Evolutionary conservation across 257 asterid genomes (phyloP).

Genomic region (Nicotiana benthamiana): DNA sequence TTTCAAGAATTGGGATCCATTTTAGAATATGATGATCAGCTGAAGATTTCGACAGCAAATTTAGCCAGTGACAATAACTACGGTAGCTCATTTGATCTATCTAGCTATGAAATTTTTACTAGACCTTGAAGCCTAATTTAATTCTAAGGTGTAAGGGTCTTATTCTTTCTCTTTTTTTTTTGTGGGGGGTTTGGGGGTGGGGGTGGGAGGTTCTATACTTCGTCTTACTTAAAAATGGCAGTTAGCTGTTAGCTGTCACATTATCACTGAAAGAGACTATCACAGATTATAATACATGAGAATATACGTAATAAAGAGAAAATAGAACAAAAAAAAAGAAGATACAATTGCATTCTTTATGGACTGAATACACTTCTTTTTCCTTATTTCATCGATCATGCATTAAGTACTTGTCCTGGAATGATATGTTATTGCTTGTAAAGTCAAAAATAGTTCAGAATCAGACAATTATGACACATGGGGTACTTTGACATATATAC

Average conservation of each 20-base stretch:
- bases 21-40: constrained; percentile 32
- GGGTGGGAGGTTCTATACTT: background rate
- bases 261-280: constrained; percentile 1
- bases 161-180: background rate
- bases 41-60: constrained; percentile 22
- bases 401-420: background rate
- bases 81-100: constrained; percentile 58
- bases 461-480: constrained; percentile 1
- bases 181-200: background rate
- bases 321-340: background rate
- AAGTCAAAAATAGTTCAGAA: background rate
- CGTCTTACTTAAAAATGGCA: constrained; percentile 1
- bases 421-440: background rate
- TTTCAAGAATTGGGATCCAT: constrained; percentile 50
- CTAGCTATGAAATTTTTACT: constrained; percentile 38
- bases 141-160: background rate
- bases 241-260: constrained; percentile 9
- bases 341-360: background rate
- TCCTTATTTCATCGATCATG: background rate
- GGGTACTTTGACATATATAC: background rate
- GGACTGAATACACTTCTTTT: background rate
- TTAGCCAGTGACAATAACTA: constrained; percentile 32
- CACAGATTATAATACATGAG: background rate
- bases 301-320: background rate
- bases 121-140: constrained; percentile 18